Evolutionary conservation across 2,329 filamentous ascomycete genomes (phyloP), one percentile per base, ranked within the genome.

Genomic region (Colletotrichum lentis): DNA sequence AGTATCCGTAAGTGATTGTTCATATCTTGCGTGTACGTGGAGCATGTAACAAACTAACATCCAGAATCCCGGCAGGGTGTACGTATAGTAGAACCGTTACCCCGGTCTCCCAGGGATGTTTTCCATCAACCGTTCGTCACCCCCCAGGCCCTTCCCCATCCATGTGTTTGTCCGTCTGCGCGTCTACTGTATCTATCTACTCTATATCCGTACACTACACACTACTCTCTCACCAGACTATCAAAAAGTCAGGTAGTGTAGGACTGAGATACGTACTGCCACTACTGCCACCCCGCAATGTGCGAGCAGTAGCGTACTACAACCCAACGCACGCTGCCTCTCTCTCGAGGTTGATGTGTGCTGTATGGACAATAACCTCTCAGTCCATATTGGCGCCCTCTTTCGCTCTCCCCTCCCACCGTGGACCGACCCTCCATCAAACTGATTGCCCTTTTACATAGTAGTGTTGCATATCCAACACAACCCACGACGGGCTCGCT

Each of bases 81-180:
- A n/a, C n/a, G n/a, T n/a, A n/a, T n/a, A n/a, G n/a, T n/a, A n/a
- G n/a, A n/a, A n/a, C n/a, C n/a, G n/a, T n/a, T n/a, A n/a, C n/a
- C n/a, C n/a, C n/a, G n/a, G n/a, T n/a, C n/a, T n/a, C n/a, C n/a
- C n/a, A n/a, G n/a, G n/a, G n/a, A n/a, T n/a, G n/a, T n/a, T n/a
- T n/a, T n/a, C n/a, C n/a, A 18, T 60, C 39, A 52, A 53, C 59
- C 64, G 53, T 52, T 22, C 59, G n/a, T 39, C 58, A 41, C 58
- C 14, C 58, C 58, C n/a, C 35, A 12, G n/a, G n/a, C 5, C 27
- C 7, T 35, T 7, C 31, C 31, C 31, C 27, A 31, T 53, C 47
- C 16, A 11, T 35, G 31, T 53, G 35, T 43, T 39, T 20, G 49
- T 11, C 16, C 50, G 16, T 55, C 57, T 62, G 20, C 24, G 35